phyloP scores from a whole-genome alignment of 352 stramenopile genomes.

The Aphanomyces invadans region DNA sequence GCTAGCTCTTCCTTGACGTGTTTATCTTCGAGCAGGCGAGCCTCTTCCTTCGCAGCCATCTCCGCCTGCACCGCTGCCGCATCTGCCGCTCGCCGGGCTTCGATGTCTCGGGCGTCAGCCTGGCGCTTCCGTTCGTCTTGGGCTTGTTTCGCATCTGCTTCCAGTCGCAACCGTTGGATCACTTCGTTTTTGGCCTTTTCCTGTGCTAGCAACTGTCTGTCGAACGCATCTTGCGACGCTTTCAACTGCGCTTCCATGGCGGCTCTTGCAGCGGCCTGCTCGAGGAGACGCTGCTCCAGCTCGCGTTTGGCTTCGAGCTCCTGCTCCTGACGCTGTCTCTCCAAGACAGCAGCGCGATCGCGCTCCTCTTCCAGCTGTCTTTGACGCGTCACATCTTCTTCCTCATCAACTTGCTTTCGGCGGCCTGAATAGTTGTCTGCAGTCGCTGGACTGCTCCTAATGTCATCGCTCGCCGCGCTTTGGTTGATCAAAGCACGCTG shows the following conservation, averaged over 20 bases:
- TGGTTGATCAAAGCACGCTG: too few relatives aligned
- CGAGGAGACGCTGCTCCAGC: background rate
- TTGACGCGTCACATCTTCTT: background rate
- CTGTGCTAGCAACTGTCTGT: background rate
- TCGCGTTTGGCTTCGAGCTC: background rate
- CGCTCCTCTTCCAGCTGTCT: background rate
- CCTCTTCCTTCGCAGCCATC: too few relatives aligned
- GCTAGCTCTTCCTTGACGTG: background rate
- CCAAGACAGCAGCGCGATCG: background rate
- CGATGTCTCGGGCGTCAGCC: too few relatives aligned
- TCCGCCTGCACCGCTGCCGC: too few relatives aligned
- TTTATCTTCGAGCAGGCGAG: too few relatives aligned
- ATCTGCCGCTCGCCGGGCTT: too few relatives aligned
- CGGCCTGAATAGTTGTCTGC: too few relatives aligned
- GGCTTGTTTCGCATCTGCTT: background rate
- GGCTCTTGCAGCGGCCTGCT: background rate
- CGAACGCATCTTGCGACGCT: background rate
- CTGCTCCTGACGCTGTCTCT: background rate
- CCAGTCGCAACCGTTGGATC: background rate
- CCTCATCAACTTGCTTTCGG: too few relatives aligned
- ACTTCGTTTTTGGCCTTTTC: background rate
- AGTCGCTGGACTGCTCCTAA: too few relatives aligned
- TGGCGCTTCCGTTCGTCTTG: background rate
- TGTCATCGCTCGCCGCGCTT: too few relatives aligned
- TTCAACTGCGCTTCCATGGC: background rate